Percentiles rank a stretch among this genome's conserved stretches.
Conservation (phyloP, 2,329 filamentous ascomycete genomes). For the Didymella arachidicola region DNA sequence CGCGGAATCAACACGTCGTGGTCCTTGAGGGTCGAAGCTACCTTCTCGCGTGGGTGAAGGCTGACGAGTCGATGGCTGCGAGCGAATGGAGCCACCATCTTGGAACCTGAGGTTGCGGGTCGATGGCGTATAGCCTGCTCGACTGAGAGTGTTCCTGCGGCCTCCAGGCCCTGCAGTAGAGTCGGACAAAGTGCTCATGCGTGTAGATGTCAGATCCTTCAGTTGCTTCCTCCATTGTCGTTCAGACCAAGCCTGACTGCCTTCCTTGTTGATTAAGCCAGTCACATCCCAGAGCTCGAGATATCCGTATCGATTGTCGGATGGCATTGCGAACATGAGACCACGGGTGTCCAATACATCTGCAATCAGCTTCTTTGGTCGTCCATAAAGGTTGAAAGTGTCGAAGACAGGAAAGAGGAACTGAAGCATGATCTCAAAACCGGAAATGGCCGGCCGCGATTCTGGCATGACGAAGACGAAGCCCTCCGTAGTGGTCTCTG, state of each 20-base stretch:
- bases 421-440: conserved; percentile 93
- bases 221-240: conserved; percentile 87
- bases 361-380: conserved; percentile 83
- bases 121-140: conserved; percentile 50
- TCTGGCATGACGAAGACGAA: conserved; percentile 99
- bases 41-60: conserved; percentile 51
- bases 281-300: conserved; percentile 87
- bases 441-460: conserved; percentile 85
- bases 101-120: conserved; percentile 53
- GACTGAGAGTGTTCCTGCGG: conserved; percentile 55
- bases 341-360: conserved; percentile 87
- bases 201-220: conserved; percentile 84
- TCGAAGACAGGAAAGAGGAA: conserved; percentile 96
- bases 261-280: conserved; percentile 77
- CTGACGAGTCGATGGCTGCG: conserved; percentile 56
- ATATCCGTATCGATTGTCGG: conserved; percentile 86
- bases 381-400: conserved; percentile 88
- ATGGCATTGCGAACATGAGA: conserved; percentile 98
- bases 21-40: conserved; percentile 37
- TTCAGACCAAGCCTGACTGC: conserved; percentile 80
- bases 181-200: conserved; percentile 66
- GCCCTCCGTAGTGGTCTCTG: conserved; percentile 81
- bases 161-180: conserved; percentile 45
- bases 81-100: conserved; percentile 52
- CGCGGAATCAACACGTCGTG: conserved; percentile 55